Evolutionary conservation across 306 rosid genomes (phyloP).

Genomic region (Trifolium repens): DNA sequence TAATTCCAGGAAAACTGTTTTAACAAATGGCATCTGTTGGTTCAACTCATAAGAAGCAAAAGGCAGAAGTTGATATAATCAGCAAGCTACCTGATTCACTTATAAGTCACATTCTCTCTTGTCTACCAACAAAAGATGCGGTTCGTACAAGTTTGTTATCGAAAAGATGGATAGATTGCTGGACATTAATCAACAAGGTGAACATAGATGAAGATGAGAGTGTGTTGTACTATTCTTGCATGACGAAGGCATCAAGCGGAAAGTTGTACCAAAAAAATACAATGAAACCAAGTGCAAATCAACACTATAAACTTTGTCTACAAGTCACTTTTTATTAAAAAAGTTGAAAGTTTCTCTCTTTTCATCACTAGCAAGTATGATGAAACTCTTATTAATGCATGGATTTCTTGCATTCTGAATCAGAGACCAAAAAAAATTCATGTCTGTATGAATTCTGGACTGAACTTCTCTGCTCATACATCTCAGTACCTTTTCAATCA

Average conservation of each 20-base stretch:
- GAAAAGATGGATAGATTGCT: constrained; percentile 1
- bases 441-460: background rate
- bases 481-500: background rate
- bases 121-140: constrained; percentile 25
- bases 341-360: background rate
- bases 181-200: constrained; percentile 4
- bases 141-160: constrained; percentile 20
- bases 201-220: background rate
- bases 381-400: background rate
- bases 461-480: background rate
- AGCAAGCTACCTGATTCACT: constrained; percentile 22
- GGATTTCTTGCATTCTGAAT: constrained; percentile 14
- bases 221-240: background rate
- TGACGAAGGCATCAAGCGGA: too few relatives aligned
- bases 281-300: background rate
- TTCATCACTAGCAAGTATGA: background rate
- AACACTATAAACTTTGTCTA: background rate
- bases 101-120: background rate
- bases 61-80: background rate
- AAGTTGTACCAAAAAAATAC: too few relatives aligned
- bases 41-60: background rate
- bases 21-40: too few relatives aligned
- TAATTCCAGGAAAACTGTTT: too few relatives aligned
- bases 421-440: background rate
- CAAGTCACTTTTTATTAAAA: background rate